Percentiles rank a stretch among this genome's conserved stretches.
These are phyloP conservation scores for Metschnikowia shivogae DNA, from an alignment of 805 yeast species.

Conservation along the genomic window DNA sequence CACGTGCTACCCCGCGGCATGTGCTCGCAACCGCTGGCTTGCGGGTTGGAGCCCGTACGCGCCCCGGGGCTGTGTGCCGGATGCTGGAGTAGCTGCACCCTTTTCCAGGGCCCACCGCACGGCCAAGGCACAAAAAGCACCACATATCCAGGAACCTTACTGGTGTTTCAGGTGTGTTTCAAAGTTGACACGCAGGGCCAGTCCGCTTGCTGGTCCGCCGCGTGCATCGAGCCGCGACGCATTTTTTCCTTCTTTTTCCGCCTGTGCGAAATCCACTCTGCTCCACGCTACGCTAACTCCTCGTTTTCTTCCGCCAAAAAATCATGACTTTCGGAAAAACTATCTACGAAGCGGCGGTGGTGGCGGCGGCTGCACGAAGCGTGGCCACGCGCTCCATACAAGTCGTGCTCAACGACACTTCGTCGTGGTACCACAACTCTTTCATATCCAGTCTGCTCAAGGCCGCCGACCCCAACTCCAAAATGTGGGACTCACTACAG, in stretches of 20 bases:
- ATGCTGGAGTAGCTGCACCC: no score
- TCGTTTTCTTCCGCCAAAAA: neutral
- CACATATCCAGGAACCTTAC: no score
- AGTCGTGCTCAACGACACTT: slow-evolving; percentile 19
- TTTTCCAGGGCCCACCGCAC: no score
- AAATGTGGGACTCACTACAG: slow-evolving; percentile 24
- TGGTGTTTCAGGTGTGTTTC: no score
- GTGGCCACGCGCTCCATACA: slow-evolving; percentile 20
- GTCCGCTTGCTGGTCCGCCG: neutral
- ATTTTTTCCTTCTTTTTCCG: slow-evolving; percentile 4
- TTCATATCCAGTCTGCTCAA: slow-evolving; percentile 20
- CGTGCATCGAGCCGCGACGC: slow-evolving; percentile 3
- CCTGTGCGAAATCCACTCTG: slow-evolving; percentile 3
- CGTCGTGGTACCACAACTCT: slow-evolving; percentile 20
- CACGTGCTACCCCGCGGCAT: slow-evolving; percentile 2
- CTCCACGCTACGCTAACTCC: neutral
- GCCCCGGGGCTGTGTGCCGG: neutral
- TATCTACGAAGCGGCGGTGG: slow-evolving; percentile 22
- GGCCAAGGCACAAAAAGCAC: no score
- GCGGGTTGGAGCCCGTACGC: neutral
- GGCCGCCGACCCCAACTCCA: slow-evolving; percentile 16
- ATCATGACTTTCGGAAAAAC: slow-evolving; percentile 15
- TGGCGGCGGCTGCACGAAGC: slow-evolving; percentile 23
- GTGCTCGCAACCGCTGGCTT: neutral
- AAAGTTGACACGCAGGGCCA: no score